Conservation (phyloP, 2,329 filamentous ascomycete species). For the Albifimbria verrucaria region DNA sequence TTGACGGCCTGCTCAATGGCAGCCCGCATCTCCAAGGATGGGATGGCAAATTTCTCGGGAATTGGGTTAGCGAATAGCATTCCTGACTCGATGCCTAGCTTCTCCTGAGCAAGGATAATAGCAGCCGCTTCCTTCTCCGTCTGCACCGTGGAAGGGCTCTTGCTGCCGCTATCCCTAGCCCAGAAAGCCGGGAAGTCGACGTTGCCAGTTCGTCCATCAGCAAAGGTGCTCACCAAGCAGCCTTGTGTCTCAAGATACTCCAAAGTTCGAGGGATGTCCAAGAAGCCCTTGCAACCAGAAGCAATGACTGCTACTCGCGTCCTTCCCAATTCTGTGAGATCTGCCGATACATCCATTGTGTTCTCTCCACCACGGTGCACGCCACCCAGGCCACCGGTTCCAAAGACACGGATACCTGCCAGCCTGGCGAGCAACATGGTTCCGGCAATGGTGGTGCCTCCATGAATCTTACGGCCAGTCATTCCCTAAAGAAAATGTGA, state of each 20-base stretch:
- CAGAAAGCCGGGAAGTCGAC: constrained; percentile 94
- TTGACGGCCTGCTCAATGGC: constrained; percentile 66
- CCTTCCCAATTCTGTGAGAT: constrained; percentile 88
- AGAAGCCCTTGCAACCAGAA: constrained; percentile 92
- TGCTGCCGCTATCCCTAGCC: constrained; percentile 79
- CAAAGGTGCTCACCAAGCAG: constrained; percentile 84
- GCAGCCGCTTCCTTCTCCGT: constrained; percentile 80
- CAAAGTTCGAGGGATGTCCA: constrained; percentile 86
- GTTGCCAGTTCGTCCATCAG: constrained; percentile 68
- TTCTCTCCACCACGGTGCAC: constrained; percentile 86
- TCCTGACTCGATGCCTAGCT: constrained; percentile 70
- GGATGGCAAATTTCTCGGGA: constrained; percentile 65
- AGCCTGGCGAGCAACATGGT: constrained; percentile 87
- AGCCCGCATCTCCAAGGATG: constrained; percentile 65
- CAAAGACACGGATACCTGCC: constrained; percentile 89
- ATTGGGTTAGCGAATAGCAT: constrained; percentile 89
- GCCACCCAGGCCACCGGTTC: constrained; percentile 89
- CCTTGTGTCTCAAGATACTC: constrained; percentile 73
- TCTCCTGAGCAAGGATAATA: constrained; percentile 79
- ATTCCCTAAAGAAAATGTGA: constrained; percentile 55
- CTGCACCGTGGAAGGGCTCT: constrained; percentile 71
- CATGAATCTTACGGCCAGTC: constrained; percentile 67
- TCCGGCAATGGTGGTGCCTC: constrained; percentile 88
- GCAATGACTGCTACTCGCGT: constrained; percentile 86
- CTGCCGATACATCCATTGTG: constrained; percentile 91